Conservation (phyloP, 805 yeast genomes). For the Diddensiella caesifluorescens region DNA sequence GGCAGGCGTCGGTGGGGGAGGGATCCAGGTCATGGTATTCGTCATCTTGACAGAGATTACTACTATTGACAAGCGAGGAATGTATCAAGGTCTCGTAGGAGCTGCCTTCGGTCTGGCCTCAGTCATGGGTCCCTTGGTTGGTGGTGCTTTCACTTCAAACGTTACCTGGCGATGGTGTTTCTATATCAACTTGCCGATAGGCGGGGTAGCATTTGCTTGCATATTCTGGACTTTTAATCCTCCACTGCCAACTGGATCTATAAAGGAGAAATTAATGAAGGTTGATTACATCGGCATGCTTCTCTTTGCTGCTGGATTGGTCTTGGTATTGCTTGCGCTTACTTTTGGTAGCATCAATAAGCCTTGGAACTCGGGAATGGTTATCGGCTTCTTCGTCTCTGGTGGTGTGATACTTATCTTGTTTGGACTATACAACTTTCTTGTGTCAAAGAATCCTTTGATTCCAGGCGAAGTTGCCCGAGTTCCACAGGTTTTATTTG, state of each 20-base stretch:
- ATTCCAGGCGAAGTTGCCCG: constrained; percentile 24
- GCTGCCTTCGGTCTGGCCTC: constrained; percentile 31
- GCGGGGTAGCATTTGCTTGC: constrained; percentile 31
- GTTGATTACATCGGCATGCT: constrained; percentile 53
- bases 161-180: constrained; percentile 52
- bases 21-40: constrained; percentile 68
- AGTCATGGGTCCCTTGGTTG: constrained; percentile 52
- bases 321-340: constrained; percentile 47
- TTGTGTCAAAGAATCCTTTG: constrained; percentile 36
- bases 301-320: constrained; percentile 26
- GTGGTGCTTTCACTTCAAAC: constrained; percentile 45
- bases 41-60: constrained; percentile 73
- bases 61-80: constrained; percentile 68
- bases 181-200: constrained; percentile 43
- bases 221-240: constrained; percentile 26
- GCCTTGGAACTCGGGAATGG: constrained; percentile 51
- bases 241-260: constrained; percentile 39
- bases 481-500: constrained; percentile 22
- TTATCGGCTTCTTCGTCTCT: constrained; percentile 39
- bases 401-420: constrained; percentile 40
- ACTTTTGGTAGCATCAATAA: constrained; percentile 42
- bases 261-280: constrained; percentile 38
- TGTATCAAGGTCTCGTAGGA: constrained; percentile 66
- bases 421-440: constrained; percentile 34
- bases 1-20: constrained; percentile 89